A percentile compares a stretch with the other conserved stretches of the same genome.
Conservation (phyloP, 305 asterid species). For the Fraxinus floribunda region DNA sequence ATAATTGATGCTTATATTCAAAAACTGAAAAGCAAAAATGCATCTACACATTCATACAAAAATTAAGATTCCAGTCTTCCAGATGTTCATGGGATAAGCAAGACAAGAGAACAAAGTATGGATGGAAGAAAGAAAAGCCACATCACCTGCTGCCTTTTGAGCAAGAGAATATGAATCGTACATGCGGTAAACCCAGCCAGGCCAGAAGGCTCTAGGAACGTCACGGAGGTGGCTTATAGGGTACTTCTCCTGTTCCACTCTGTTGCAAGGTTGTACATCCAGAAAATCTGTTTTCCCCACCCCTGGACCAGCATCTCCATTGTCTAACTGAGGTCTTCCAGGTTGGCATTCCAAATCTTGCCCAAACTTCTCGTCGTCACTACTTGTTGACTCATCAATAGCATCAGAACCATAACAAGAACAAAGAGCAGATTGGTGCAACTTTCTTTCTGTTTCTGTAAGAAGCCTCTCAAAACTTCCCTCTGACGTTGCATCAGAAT, state of each 20-base stretch:
- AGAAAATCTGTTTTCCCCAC: slow-evolving; percentile 33
- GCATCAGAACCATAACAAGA: slow-evolving; percentile 43
- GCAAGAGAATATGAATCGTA: slow-evolving; percentile 84
- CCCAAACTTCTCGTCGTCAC: slow-evolving; percentile 69
- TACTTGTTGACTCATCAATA: slow-evolving; percentile 54
- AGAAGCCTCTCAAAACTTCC: slow-evolving; percentile 85
- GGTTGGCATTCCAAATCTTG: slow-evolving; percentile 28
- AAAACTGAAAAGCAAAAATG: neutral
- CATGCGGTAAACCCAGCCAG: slow-evolving; percentile 90
- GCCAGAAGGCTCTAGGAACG: slow-evolving; percentile 84
- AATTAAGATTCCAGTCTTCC: neutral
- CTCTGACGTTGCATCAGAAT: slow-evolving; percentile 74
- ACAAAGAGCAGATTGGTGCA: slow-evolving; percentile 66
- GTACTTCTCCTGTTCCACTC: slow-evolving; percentile 37
- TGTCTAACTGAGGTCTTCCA: slow-evolving; percentile 41
- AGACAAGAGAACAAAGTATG: neutral
- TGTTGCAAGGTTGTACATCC: slow-evolving; percentile 32
- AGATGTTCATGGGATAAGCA: neutral
- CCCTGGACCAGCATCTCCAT: slow-evolving; percentile 30
- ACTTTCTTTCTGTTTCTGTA: slow-evolving; percentile 68
- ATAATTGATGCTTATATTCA: neutral
- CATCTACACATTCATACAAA: neutral
- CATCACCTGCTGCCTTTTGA: slow-evolving; percentile 78
- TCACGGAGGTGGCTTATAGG: slow-evolving; percentile 49
- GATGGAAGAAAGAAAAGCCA: slow-evolving; percentile 22